Conservation (phyloP, 805 yeast species). For the Pichia cephalocereana region DNA sequence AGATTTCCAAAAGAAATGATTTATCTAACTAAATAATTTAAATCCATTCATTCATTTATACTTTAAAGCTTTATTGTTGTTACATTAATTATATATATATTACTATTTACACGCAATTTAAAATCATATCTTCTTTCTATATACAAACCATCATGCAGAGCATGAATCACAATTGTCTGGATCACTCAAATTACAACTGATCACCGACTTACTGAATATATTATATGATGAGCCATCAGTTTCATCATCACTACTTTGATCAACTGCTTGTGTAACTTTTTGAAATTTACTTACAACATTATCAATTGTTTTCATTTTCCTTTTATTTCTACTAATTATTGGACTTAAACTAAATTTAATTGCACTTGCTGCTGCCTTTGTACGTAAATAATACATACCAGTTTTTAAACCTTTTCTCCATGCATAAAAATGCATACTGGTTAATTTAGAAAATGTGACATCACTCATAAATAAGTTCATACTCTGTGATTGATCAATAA, state of each 20-base stretch:
- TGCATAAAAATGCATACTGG: slow-evolving; percentile 97
- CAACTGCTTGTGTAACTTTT: neutral
- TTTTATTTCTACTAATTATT: neutral
- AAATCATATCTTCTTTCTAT: neutral
- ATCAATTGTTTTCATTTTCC: neutral
- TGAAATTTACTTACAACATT: neutral
- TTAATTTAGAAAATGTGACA: slow-evolving; percentile 94
- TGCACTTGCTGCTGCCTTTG: slow-evolving; percentile 96
- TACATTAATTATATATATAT: neutral
- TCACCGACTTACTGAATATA: slow-evolving; percentile 13
- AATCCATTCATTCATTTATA: no score
- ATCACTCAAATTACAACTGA: slow-evolving; percentile 15
- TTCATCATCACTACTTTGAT: neutral
- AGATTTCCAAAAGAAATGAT: neutral
- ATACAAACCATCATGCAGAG: slow-evolving; percentile 22
- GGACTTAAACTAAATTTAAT: slow-evolving; percentile 80
- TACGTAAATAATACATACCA: slow-evolving; percentile 96
- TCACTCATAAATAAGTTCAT: slow-evolving; percentile 79
- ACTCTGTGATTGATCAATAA: slow-evolving; percentile 85
- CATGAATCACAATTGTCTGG: slow-evolving; percentile 33
- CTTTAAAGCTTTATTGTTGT: no score
- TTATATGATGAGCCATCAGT: neutral
- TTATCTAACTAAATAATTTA: no score
- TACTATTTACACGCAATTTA: neutral
- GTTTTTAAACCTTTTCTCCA: slow-evolving; percentile 98